Evolutionary conservation across 2,329 filamentous ascomycete genomes (phyloP).

Genomic region (Fusarium gaditjirri): DNA sequence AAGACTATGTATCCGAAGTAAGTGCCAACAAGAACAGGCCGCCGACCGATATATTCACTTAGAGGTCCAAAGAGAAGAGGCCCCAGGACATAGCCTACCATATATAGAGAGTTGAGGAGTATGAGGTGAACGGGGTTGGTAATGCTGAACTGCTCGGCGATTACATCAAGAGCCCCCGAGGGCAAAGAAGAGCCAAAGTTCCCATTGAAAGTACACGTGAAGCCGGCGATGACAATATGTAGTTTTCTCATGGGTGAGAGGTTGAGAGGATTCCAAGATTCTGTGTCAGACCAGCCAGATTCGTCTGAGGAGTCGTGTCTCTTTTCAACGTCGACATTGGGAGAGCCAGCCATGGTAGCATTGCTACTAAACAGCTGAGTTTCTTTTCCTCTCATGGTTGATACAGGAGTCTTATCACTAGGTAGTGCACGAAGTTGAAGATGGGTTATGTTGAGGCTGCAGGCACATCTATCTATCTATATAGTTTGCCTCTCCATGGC

Average conservation of each 20-base stretch:
- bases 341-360: constrained; percentile 2
- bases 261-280: constrained; percentile 46
- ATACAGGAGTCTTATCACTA: not conserved
- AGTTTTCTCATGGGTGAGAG: constrained; percentile 47
- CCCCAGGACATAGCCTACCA: constrained; percentile 50
- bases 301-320: constrained; percentile 35
- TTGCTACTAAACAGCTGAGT: constrained; percentile 13
- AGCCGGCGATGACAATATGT: constrained; percentile 50
- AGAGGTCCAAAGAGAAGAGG: constrained; percentile 50
- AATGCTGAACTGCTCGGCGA: constrained; percentile 45
- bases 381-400: constrained; percentile 20
- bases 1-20: constrained; percentile 50
- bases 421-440: not conserved
- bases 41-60: constrained; percentile 50
- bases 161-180: constrained; percentile 51
- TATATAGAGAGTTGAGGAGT: constrained; percentile 51
- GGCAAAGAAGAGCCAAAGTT: constrained; percentile 52
- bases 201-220: constrained; percentile 51
- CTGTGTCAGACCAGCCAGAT: constrained; percentile 29
- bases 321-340: constrained; percentile 7
- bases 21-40: constrained; percentile 48
- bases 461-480: constrained; percentile 1
- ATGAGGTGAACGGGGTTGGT: constrained; percentile 43
- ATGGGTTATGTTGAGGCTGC: not conserved
- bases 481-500: constrained; percentile 9